These are phyloP conservation scores for Tritrichomonas foetus DNA, from an alignment of 208 protist genomes.

Conservation along the genomic window DNA sequence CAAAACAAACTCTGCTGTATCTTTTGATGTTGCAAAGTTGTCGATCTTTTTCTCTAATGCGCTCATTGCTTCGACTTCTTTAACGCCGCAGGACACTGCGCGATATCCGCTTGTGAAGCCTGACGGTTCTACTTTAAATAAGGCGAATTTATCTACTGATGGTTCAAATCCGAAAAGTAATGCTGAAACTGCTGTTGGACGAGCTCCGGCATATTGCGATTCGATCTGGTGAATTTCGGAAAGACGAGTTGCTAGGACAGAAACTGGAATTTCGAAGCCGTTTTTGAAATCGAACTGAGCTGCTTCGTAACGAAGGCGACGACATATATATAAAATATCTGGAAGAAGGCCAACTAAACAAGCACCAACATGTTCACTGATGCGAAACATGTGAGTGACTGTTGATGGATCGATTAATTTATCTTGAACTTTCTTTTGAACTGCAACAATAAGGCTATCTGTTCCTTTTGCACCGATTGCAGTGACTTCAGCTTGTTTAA, in stretches of 20 bases:
- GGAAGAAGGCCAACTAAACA: slow-evolving; percentile 31
- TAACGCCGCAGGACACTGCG: slow-evolving; percentile 11
- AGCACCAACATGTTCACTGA: slow-evolving; percentile 63
- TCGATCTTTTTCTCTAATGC: slow-evolving; percentile 16
- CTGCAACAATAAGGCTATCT: slow-evolving; percentile 80
- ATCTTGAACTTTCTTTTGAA: slow-evolving; percentile 89
- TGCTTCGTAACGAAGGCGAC: slow-evolving; percentile 75
- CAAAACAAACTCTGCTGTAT: neutral
- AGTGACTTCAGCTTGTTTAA: slow-evolving; percentile 84
- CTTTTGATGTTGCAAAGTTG: neutral
- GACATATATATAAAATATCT: slow-evolving; percentile 44
- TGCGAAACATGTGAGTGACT: slow-evolving; percentile 83
- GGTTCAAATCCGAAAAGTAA: neutral
- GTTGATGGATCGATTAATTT: slow-evolving; percentile 85
- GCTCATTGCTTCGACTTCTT: slow-evolving; percentile 9
- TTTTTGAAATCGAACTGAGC: slow-evolving; percentile 85
- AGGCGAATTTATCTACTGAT: neutral
- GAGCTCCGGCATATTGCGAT: slow-evolving; percentile 78
- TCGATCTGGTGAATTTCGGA: slow-evolving; percentile 89
- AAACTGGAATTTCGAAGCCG: slow-evolving; percentile 86
- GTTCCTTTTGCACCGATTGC: slow-evolving; percentile 84
- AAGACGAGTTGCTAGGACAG: slow-evolving; percentile 84
- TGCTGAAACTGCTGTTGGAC: slow-evolving; percentile 14
- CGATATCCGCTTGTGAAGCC: neutral
- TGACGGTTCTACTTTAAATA: slow-evolving; percentile 19